Evolutionary conservation across 2,329 filamentous ascomycete species (phyloP).

Genomic region (Botrytis cinerea): DNA sequence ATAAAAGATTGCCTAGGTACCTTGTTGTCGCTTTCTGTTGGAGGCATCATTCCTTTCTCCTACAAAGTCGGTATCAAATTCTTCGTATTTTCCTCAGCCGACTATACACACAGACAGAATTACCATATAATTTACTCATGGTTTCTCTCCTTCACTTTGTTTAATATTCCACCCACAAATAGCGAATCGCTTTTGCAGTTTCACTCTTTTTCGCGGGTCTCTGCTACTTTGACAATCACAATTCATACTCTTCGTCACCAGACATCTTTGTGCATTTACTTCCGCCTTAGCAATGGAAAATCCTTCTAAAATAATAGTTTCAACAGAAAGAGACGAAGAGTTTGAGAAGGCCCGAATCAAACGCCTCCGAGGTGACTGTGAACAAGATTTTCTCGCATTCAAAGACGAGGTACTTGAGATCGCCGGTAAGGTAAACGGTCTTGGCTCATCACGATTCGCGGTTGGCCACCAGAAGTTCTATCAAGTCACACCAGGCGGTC

Average conservation of each 20-base stretch:
- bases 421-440: conserved; percentile 1
- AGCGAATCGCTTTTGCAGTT: not conserved
- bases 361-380: not conserved
- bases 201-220: no score
- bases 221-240: not conserved
- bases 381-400: not conserved
- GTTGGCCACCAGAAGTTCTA: not conserved
- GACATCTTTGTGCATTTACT: not conserved
- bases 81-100: not conserved
- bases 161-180: no score
- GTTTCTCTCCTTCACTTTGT: not conserved
- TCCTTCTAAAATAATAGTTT: not conserved
- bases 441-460: conserved; percentile 8
- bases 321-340: not conserved
- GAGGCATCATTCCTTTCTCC: not conserved
- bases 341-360: conserved; percentile 9
- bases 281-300: not conserved
- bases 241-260: not conserved
- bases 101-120: not conserved
- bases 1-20: not conserved
- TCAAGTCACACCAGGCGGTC: conserved; percentile 12
- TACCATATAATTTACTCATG: not conserved
- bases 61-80: not conserved
- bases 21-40: not conserved
- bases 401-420: conserved; percentile 3